These are phyloP conservation scores for Gossypium bickii DNA, from an alignment of 345 rosid genomes.

Conservation along the genomic window DNA sequence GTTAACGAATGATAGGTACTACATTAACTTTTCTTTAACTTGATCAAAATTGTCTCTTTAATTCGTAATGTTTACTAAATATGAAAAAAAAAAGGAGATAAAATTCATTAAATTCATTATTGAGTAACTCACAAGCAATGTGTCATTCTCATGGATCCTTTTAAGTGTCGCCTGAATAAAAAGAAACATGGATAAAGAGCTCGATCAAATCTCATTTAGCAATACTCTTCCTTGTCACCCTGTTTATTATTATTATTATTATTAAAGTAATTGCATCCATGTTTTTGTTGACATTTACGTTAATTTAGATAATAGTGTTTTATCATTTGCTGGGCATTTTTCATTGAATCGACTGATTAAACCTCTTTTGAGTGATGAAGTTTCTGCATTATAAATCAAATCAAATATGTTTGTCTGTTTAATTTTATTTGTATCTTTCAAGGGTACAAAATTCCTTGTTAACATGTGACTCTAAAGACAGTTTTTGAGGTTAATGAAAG, in stretches of 20 bases:
- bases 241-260: not conserved
- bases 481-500: not conserved
- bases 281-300: not conserved
- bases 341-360: not conserved
- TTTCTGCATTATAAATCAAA: no score
- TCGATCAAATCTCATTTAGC: not conserved
- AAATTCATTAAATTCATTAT: not conserved
- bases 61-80: not conserved
- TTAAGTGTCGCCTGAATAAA: not conserved
- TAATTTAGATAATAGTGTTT: not conserved
- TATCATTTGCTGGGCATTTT: not conserved
- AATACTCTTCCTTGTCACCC: conserved; percentile 15
- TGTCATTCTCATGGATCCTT: not conserved
- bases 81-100: not conserved
- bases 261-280: not conserved
- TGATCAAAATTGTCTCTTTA: not conserved
- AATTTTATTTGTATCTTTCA: not conserved
- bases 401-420: no score
- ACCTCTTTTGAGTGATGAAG: not conserved
- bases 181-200: not conserved
- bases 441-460: not conserved
- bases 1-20: not conserved
- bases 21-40: not conserved
- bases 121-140: not conserved
- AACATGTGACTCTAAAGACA: not conserved